These are phyloP conservation scores for Malus hybrid DNA, from an alignment of 331 rosid species.

Conservation along the genomic window DNA sequence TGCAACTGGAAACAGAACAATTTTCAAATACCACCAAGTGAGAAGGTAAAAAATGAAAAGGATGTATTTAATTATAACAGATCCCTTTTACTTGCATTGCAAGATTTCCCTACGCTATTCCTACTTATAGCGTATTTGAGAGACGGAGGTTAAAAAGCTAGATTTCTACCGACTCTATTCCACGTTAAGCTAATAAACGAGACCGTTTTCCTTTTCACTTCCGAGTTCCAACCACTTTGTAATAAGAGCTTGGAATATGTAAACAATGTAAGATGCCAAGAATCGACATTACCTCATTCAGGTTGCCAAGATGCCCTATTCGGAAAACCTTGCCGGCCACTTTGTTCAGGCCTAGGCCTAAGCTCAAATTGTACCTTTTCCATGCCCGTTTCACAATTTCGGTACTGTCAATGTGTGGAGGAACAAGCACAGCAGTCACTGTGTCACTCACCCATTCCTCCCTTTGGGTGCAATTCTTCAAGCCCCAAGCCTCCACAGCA, in stretches of 20 bases:
- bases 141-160: neutral
- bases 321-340: constrained; percentile 95
- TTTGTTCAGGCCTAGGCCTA: constrained; percentile 96
- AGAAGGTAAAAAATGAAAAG: neutral
- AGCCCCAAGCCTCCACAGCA: constrained; percentile 99
- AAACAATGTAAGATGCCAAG: neutral
- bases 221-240: neutral
- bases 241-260: neutral
- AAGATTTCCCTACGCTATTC: neutral
- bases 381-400: constrained; percentile 86
- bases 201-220: neutral
- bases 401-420: constrained; percentile 77
- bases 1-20: constrained; percentile 53
- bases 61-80: neutral
- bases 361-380: constrained; percentile 90
- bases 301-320: constrained; percentile 91
- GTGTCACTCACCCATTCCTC: constrained; percentile 97
- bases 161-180: neutral
- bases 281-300: constrained; percentile 62
- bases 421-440: constrained; percentile 88
- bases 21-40: neutral
- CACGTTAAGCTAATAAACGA: neutral
- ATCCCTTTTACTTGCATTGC: neutral
- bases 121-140: neutral
- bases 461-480: constrained; percentile 90